Conservation (phyloP, 768 basidiomycete species). For the Amanita muscaria region DNA sequence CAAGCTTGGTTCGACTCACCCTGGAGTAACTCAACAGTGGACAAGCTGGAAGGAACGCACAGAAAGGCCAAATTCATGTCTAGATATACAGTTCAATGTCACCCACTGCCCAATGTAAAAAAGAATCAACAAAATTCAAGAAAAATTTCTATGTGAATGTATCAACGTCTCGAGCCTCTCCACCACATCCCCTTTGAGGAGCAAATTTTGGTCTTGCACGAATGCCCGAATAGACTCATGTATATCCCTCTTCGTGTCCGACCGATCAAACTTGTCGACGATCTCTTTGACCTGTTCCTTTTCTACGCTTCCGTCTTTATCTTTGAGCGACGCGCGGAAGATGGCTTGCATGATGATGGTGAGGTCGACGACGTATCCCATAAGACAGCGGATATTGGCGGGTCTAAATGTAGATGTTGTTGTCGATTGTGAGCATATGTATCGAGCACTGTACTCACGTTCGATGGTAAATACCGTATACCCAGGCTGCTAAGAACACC, state of each 20-base stretch:
- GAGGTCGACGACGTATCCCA: slow-evolving; percentile 4
- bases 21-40: no score
- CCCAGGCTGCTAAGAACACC: neutral
- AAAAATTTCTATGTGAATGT: no score
- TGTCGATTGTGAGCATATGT: no score
- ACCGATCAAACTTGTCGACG: neutral
- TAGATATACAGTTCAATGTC: no score
- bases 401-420: neutral
- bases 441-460: neutral
- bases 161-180: neutral
- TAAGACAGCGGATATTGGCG: slow-evolving; percentile 2
- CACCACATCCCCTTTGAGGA: neutral
- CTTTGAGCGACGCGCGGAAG: neutral
- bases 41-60: no score
- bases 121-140: no score
- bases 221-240: neutral
- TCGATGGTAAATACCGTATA: neutral
- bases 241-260: neutral
- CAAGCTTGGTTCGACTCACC: no score
- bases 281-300: neutral
- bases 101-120: no score
- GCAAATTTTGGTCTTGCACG: neutral
- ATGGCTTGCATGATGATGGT: neutral
- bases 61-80: no score
- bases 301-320: neutral